A percentile compares a stretch with the other conserved stretches of the same genome.
Conservation (phyloP, 164 flowering plant genomes). For the Liriodendron chinense region DNA sequence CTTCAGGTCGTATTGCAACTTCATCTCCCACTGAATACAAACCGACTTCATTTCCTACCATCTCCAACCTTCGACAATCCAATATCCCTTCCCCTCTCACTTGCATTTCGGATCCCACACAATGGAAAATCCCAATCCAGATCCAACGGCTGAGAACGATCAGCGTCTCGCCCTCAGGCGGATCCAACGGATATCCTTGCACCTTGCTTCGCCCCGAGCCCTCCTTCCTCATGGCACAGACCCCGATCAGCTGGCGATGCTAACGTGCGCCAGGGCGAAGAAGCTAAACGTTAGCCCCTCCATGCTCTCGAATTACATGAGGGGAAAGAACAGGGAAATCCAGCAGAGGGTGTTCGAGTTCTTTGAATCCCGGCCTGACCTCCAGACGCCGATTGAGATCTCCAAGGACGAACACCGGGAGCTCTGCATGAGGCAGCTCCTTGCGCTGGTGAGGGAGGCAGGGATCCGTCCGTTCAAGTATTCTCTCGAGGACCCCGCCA, state of each 20-base stretch:
- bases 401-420: constrained; percentile 68
- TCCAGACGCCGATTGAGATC: constrained; percentile 86
- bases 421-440: constrained; percentile 79
- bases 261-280: constrained; percentile 35
- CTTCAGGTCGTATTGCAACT: not conserved
- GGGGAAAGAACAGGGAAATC: constrained; percentile 73
- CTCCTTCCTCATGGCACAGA: not conserved
- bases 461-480: constrained; percentile 63
- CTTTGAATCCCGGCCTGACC: constrained; percentile 77
- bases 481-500: constrained; percentile 64
- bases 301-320: constrained; percentile 52
- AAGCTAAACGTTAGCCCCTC: constrained; percentile 36
- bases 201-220: constrained; percentile 26
- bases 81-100: not conserved
- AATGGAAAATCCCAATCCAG: not conserved
- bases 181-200: constrained; percentile 51
- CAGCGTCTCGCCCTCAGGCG: constrained; percentile 26
- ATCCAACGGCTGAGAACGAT: constrained; percentile 35
- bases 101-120: not conserved
- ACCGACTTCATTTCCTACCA: not conserved
- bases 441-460: constrained; percentile 72
- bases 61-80: not conserved
- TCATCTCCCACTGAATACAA: not conserved
- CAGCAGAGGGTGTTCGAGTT: constrained; percentile 67
- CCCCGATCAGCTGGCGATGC: constrained; percentile 24